These are phyloP conservation scores for Tolypocladium tropicale DNA, from an alignment of 2,329 filamentous ascomycete species.

Conservation along the genomic window DNA sequence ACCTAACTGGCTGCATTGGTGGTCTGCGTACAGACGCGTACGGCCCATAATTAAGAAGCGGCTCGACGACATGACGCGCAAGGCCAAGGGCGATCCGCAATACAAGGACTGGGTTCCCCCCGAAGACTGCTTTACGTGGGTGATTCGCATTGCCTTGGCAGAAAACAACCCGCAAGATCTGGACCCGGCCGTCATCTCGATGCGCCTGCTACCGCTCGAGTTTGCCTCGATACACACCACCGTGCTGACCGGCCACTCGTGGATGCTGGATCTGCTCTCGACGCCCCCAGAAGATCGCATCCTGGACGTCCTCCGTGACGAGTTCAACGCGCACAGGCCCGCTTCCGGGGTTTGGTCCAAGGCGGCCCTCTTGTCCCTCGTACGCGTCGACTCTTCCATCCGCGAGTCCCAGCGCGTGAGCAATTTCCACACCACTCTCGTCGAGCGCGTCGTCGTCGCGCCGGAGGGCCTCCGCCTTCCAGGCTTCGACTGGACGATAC, in stretches of 20 bases:
- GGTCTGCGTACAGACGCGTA: slow-evolving; percentile 25
- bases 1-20: slow-evolving; percentile 36
- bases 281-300: slow-evolving; percentile 22
- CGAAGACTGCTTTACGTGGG: slow-evolving; percentile 49
- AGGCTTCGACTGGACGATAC: slow-evolving; percentile 20
- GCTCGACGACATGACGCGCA: slow-evolving; percentile 32
- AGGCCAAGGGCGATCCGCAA: slow-evolving; percentile 26
- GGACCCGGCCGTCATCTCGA: slow-evolving; percentile 35
- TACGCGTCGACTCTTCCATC: slow-evolving; percentile 39
- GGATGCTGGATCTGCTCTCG: slow-evolving; percentile 35
- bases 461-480: slow-evolving; percentile 31
- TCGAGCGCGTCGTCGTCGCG: slow-evolving; percentile 34
- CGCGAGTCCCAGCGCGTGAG: slow-evolving; percentile 41
- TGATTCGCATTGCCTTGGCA: slow-evolving; percentile 36
- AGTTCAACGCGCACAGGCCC: slow-evolving; percentile 20
- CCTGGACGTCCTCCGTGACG: slow-evolving; percentile 30
- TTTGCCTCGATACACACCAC: slow-evolving; percentile 52
- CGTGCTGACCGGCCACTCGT: slow-evolving; percentile 36
- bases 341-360: slow-evolving; percentile 34
- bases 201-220: slow-evolving; percentile 42
- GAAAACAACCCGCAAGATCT: slow-evolving; percentile 34
- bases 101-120: slow-evolving; percentile 32
- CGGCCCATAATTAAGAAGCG: slow-evolving; percentile 39
- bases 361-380: slow-evolving; percentile 27
- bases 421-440: slow-evolving; percentile 34